Evolutionary conservation across 805 yeast genomes (phyloP).

Genomic region (Blastobotrys mokoenaii): DNA sequence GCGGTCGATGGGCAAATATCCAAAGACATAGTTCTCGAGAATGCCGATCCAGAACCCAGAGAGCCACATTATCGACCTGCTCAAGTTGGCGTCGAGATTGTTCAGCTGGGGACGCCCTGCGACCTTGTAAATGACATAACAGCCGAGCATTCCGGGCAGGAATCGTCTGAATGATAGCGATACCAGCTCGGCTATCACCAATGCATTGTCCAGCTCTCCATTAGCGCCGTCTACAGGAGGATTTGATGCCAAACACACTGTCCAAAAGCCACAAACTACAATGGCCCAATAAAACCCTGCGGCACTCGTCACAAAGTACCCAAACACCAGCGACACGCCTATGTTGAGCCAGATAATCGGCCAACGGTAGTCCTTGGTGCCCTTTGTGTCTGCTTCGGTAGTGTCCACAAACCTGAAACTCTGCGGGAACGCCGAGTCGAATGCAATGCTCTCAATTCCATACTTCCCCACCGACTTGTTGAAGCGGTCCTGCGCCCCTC

Average conservation of each 20-base stretch:
- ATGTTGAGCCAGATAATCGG: slow-evolving; percentile 50
- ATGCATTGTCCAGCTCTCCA: slow-evolving; percentile 35
- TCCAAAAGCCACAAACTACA: slow-evolving; percentile 71
- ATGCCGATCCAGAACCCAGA: slow-evolving; percentile 79
- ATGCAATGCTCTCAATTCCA: slow-evolving; percentile 46
- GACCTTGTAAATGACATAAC: slow-evolving; percentile 55
- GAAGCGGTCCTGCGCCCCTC: slow-evolving; percentile 46
- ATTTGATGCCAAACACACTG: slow-evolving; percentile 71
- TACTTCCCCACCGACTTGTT: slow-evolving; percentile 40
- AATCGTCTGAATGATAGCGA: slow-evolving; percentile 68
- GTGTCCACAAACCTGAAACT: slow-evolving; percentile 53
- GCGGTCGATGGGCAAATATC: slow-evolving; percentile 80
- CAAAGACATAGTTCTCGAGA: slow-evolving; percentile 81
- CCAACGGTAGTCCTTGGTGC: slow-evolving; percentile 65
- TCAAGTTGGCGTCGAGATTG: slow-evolving; percentile 23
- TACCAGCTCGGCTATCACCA: slow-evolving; percentile 47
- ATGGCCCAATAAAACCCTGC: slow-evolving; percentile 54
- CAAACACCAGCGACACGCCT: slow-evolving; percentile 41
- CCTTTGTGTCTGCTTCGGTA: slow-evolving; percentile 31
- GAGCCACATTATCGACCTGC: slow-evolving; percentile 54
- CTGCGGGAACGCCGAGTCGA: slow-evolving; percentile 66
- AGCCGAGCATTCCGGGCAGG: slow-evolving; percentile 63
- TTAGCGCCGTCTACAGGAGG: slow-evolving; percentile 40
- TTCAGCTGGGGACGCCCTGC: slow-evolving; percentile 19
- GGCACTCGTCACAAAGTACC: slow-evolving; percentile 41